These are phyloP conservation scores for Phytophthora syringae DNA, from an alignment of 352 stramenopile genomes.

Conservation along the genomic window DNA sequence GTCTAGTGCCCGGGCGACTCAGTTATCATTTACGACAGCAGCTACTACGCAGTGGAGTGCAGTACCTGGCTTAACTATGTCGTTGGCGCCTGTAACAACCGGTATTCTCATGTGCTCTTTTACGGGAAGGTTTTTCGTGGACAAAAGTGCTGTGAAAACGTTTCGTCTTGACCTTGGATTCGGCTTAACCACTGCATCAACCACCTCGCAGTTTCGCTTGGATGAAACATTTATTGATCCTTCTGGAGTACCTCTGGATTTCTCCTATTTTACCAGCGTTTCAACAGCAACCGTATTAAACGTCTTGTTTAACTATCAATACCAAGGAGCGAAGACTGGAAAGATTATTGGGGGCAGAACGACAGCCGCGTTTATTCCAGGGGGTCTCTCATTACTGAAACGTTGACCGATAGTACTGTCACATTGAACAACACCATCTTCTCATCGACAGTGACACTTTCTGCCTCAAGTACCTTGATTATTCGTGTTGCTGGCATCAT, in stretches of 20 bases:
- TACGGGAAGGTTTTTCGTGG: slow-evolving; percentile 58
- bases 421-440: slow-evolving; percentile 32
- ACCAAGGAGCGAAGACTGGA: slow-evolving; percentile 43
- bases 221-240: slow-evolving; percentile 57
- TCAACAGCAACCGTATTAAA: slow-evolving; percentile 16
- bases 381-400: slow-evolving; percentile 34
- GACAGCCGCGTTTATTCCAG: slow-evolving; percentile 45
- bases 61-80: slow-evolving; percentile 40
- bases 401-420: slow-evolving; percentile 26
- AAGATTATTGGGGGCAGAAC: slow-evolving; percentile 54
- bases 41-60: slow-evolving; percentile 40
- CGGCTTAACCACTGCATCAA: slow-evolving; percentile 16
- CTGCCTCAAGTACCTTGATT: slow-evolving; percentile 47
- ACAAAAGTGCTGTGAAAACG: slow-evolving; percentile 49
- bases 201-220: slow-evolving; percentile 35
- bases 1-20: slow-evolving; percentile 25
- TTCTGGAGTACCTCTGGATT: slow-evolving; percentile 53
- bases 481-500: slow-evolving; percentile 46
- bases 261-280: slow-evolving; percentile 43
- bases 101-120: slow-evolving; percentile 58
- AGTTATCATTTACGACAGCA: slow-evolving; percentile 32
- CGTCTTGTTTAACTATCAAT: slow-evolving; percentile 46
- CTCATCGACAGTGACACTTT: slow-evolving; percentile 32
- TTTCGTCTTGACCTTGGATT: slow-evolving; percentile 61
- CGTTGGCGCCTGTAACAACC: slow-evolving; percentile 15